Percentiles rank a stretch among this genome's conserved stretches.
These are phyloP conservation scores for Trichosanthes truncata DNA, from an alignment of 306 rosid genomes.

Conservation along the genomic window DNA sequence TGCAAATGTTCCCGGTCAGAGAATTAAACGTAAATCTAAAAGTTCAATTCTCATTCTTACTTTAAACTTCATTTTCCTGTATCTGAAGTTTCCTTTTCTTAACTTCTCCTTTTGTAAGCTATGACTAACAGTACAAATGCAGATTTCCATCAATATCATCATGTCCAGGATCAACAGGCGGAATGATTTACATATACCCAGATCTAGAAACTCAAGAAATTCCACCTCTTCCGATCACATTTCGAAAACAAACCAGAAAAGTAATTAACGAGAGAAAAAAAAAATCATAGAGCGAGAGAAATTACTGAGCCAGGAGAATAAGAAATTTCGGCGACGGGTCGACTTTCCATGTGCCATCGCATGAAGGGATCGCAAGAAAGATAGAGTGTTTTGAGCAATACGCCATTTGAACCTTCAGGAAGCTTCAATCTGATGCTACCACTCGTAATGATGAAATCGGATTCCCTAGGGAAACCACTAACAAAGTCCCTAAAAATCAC, in stretches of 20 bases:
- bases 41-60: too few species aligned
- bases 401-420: slow-evolving; percentile 23
- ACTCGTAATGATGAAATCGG: slow-evolving; percentile 17
- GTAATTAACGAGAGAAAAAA: background rate
- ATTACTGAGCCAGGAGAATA: slow-evolving; percentile 21
- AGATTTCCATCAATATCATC: too few species aligned
- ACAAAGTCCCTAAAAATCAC: slow-evolving; percentile 25
- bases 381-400: slow-evolving; percentile 32
- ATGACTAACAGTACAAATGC: too few species aligned
- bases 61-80: too few species aligned
- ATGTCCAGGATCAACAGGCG: too few species aligned
- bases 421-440: slow-evolving; percentile 14
- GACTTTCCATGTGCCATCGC: slow-evolving; percentile 17
- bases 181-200: too few species aligned
- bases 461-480: slow-evolving; percentile 26
- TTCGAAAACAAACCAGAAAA: background rate
- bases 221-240: too few species aligned
- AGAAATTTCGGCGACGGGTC: background rate
- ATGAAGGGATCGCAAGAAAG: slow-evolving; percentile 44
- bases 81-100: too few species aligned
- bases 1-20: slow-evolving; percentile 11
- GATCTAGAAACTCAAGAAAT: too few species aligned
- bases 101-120: too few species aligned
- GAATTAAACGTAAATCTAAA: too few species aligned
- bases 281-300: background rate